Percentiles rank a stretch among this genome's conserved stretches.
Evolutionary conservation across 345 rosid genomes (phyloP).

Genomic region (Turnera subulata): DNA sequence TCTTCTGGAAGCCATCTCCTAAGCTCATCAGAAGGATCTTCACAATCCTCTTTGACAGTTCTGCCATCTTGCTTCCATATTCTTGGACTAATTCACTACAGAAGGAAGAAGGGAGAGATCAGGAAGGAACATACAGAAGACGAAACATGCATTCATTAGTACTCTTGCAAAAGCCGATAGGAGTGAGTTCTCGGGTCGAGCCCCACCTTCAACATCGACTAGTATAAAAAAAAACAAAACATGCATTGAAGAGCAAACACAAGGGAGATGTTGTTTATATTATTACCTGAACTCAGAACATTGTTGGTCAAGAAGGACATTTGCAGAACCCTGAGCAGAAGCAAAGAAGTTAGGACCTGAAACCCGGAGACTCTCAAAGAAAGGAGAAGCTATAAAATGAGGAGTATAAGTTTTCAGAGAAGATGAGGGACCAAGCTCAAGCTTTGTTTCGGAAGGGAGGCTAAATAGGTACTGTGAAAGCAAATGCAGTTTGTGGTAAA

Average conservation of each 20-base stretch:
- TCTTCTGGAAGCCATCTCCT: slow-evolving; percentile 24
- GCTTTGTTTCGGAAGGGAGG: slow-evolving; percentile 29
- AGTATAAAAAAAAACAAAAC: too few species aligned
- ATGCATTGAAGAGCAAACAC: neutral
- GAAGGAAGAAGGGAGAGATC: neutral
- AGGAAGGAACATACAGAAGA: neutral
- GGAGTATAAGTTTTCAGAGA: slow-evolving; percentile 30
- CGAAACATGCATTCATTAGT: too few species aligned
- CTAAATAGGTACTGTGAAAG: slow-evolving; percentile 25
- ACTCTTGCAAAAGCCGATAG: too few species aligned
- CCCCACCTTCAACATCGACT: too few species aligned
- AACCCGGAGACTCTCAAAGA: slow-evolving; percentile 35
- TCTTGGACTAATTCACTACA: slow-evolving; percentile 23
- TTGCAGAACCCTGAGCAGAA: slow-evolving; percentile 34
- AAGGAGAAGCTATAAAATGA: slow-evolving; percentile 44
- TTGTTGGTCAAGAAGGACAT: slow-evolving; percentile 12
- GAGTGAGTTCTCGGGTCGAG: too few species aligned
- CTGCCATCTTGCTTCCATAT: slow-evolving; percentile 34
- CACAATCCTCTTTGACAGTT: slow-evolving; percentile 26
- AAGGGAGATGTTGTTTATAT: neutral
- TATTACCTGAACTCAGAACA: slow-evolving; percentile 31
- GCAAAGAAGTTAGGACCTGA: slow-evolving; percentile 31
- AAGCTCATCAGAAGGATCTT: slow-evolving; percentile 23
- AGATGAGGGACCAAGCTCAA: slow-evolving; percentile 34
- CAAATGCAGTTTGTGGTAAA: slow-evolving; percentile 19